A percentile compares a stretch with the other conserved stretches of the same genome.
These are phyloP conservation scores for Kregervanrija delftensis DNA, from an alignment of 805 yeast genomes.

Conservation along the genomic window DNA sequence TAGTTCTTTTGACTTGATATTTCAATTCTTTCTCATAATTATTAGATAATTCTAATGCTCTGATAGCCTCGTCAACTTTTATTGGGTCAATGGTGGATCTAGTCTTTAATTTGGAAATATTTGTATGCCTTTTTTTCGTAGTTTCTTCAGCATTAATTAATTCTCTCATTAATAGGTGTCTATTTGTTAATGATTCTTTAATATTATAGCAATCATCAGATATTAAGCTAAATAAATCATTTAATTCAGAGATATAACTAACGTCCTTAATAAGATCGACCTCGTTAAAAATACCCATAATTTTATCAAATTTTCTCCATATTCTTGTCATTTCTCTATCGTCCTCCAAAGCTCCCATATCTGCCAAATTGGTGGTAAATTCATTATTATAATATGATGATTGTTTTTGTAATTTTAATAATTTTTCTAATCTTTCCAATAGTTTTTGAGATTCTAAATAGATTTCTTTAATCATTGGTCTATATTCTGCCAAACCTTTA, in stretches of 20 bases:
- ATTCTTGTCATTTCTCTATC: slow-evolving; percentile 65
- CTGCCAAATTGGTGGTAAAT: slow-evolving; percentile 33
- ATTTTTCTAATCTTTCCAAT: slow-evolving; percentile 42
- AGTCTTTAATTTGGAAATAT: slow-evolving; percentile 65
- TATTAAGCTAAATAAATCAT: slow-evolving; percentile 63
- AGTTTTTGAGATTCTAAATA: slow-evolving; percentile 56
- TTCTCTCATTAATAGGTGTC: slow-evolving; percentile 91
- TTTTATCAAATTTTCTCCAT: slow-evolving; percentile 75
- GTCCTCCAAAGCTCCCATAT: slow-evolving; percentile 36
- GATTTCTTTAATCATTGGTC: slow-evolving; percentile 79
- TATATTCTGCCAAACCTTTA: slow-evolving; percentile 69
- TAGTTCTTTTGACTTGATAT: slow-evolving; percentile 72
- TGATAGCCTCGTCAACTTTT: slow-evolving; percentile 85
- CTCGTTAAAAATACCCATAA: slow-evolving; percentile 67
- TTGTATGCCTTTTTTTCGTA: slow-evolving; percentile 61
- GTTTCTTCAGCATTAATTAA: slow-evolving; percentile 69
- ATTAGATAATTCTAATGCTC: slow-evolving; percentile 71
- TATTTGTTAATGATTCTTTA: slow-evolving; percentile 87
- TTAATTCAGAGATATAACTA: slow-evolving; percentile 64
- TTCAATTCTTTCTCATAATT: slow-evolving; percentile 68
- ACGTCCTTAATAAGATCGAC: slow-evolving; percentile 65
- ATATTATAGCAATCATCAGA: slow-evolving; percentile 75
- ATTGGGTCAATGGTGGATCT: slow-evolving; percentile 74
- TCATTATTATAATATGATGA: slow-evolving; percentile 40
- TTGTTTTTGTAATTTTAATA: slow-evolving; percentile 53